These are phyloP conservation scores for Apiospora saccharicola DNA, from an alignment of 2,329 filamentous ascomycete genomes.

Conservation along the genomic window DNA sequence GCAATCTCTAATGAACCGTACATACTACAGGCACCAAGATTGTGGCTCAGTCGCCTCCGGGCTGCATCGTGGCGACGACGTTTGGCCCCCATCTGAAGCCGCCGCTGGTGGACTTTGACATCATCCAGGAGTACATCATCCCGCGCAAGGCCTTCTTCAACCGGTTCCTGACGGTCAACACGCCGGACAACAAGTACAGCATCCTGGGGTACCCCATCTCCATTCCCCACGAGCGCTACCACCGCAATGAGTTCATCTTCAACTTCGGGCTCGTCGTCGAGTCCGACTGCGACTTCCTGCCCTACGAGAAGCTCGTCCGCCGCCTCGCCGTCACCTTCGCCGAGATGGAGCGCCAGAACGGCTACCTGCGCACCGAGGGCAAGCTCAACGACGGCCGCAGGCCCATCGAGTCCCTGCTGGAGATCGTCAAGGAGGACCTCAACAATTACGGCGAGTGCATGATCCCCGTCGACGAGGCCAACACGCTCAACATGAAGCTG, in stretches of 20 bases:
- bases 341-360: slow-evolving; percentile 89
- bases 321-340: slow-evolving; percentile 87
- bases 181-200: slow-evolving; percentile 72
- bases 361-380: slow-evolving; percentile 69
- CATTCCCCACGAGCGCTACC: slow-evolving; percentile 82
- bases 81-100: slow-evolving; percentile 52
- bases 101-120: slow-evolving; percentile 83
- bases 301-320: slow-evolving; percentile 84
- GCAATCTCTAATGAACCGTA: neutral
- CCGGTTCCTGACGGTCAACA: slow-evolving; percentile 82
- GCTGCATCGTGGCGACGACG: slow-evolving; percentile 62
- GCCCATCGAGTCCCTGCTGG: slow-evolving; percentile 83
- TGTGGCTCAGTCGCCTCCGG: slow-evolving; percentile 67
- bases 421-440: slow-evolving; percentile 82
- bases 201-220: slow-evolving; percentile 91
- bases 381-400: slow-evolving; percentile 62
- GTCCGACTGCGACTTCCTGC: slow-evolving; percentile 70
- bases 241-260: slow-evolving; percentile 97
- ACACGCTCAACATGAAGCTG: slow-evolving; percentile 95
- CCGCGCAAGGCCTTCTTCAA: slow-evolving; percentile 96
- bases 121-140: slow-evolving; percentile 91
- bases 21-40: slow-evolving; percentile 62
- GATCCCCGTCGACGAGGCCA: slow-evolving; percentile 94
- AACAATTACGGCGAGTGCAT: slow-evolving; percentile 99
- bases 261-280: slow-evolving; percentile 91